Conservation (phyloP, 495 filamentous ascomycete genomes). For the Aspergillus indologenus region DNA sequence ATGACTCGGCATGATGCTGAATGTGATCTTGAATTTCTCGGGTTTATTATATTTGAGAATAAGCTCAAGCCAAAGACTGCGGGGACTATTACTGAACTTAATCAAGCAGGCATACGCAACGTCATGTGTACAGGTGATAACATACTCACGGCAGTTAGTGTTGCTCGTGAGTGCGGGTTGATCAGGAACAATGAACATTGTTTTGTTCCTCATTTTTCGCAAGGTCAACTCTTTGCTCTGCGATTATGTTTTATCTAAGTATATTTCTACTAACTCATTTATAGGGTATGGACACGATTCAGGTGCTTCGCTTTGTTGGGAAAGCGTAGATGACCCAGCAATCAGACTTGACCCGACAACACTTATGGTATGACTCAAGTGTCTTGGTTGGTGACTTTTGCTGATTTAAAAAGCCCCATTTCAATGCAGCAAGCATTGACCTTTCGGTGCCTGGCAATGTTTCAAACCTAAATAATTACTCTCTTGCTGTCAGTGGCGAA, state of each 20-base stretch:
- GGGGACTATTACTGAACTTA: conserved; percentile 76
- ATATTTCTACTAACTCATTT: conserved; percentile 9
- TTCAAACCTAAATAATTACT: conserved; percentile 74
- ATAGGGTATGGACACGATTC: conserved; percentile 61
- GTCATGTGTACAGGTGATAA: conserved; percentile 99
- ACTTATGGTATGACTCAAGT: conserved; percentile 52
- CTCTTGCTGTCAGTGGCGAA: conserved; percentile 84
- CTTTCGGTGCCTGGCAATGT: conserved; percentile 82
- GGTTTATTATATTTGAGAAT: conserved; percentile 98
- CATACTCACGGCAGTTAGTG: conserved; percentile 94
- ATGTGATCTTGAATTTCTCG: conserved; percentile 75
- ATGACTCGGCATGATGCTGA: conserved; percentile 86
- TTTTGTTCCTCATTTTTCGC: conserved; percentile 84
- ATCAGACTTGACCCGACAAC: conserved; percentile 74
- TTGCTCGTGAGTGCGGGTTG: conserved; percentile 87
- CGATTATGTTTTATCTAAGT: not conserved
- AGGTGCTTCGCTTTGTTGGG: conserved; percentile 74
- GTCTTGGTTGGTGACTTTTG: not conserved
- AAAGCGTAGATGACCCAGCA: conserved; percentile 81
- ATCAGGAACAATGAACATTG: conserved; percentile 78
- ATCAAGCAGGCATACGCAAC: conserved; percentile 77
- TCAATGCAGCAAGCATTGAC: conserved; percentile 65
- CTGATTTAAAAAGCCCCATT: conserved; percentile 60
- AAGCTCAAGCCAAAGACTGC: conserved; percentile 87
- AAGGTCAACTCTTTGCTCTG: conserved; percentile 48